These are phyloP conservation scores for Lactarius trivialis DNA, from an alignment of 768 basidiomycete species.

Conservation along the genomic window DNA sequence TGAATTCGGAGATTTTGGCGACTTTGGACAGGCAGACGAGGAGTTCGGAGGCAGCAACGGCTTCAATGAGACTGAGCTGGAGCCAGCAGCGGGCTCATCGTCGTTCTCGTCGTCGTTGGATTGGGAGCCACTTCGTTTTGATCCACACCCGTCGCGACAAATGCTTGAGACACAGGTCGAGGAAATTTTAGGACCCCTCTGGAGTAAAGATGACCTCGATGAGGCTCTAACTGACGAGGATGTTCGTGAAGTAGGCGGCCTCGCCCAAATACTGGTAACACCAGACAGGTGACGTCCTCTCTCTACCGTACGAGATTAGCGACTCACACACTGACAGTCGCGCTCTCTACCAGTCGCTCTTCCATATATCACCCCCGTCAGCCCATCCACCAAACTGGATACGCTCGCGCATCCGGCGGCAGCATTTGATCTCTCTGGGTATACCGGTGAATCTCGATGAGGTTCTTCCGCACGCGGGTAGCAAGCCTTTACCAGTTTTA, in stretches of 20 bases:
- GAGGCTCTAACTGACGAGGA: slow-evolving; percentile 58
- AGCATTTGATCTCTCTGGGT: slow-evolving; percentile 86
- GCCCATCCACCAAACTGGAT: slow-evolving; percentile 91
- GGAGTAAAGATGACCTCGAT: slow-evolving; percentile 46
- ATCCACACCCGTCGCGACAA: slow-evolving; percentile 53
- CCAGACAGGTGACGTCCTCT: slow-evolving; percentile 55
- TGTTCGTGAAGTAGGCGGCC: slow-evolving; percentile 74
- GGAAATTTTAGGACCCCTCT: slow-evolving; percentile 59
- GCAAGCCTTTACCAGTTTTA: slow-evolving; percentile 66
- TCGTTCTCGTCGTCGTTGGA: slow-evolving; percentile 33
- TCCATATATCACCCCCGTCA: slow-evolving; percentile 62
- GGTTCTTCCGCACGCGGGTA: slow-evolving; percentile 61
- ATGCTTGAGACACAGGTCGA: slow-evolving; percentile 59
- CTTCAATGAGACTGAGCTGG: slow-evolving; percentile 33
- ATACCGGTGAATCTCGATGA: slow-evolving; percentile 95
- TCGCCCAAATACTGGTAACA: slow-evolving; percentile 70
- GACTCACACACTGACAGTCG: slow-evolving; percentile 48
- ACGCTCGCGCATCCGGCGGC: slow-evolving; percentile 81
- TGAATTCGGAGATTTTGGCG: slow-evolving; percentile 84
- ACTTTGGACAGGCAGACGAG: slow-evolving; percentile 62
- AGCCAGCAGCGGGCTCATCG: slow-evolving; percentile 39
- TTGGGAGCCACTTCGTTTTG: slow-evolving; percentile 59
- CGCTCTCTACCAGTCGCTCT: slow-evolving; percentile 63
- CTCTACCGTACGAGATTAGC: slow-evolving; percentile 18
- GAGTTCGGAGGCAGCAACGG: slow-evolving; percentile 34